A percentile compares a stretch with the other conserved stretches of the same genome.
These are phyloP conservation scores for Spergularia bocconei DNA, from an alignment of 148 eudicot species.

Conservation along the genomic window DNA sequence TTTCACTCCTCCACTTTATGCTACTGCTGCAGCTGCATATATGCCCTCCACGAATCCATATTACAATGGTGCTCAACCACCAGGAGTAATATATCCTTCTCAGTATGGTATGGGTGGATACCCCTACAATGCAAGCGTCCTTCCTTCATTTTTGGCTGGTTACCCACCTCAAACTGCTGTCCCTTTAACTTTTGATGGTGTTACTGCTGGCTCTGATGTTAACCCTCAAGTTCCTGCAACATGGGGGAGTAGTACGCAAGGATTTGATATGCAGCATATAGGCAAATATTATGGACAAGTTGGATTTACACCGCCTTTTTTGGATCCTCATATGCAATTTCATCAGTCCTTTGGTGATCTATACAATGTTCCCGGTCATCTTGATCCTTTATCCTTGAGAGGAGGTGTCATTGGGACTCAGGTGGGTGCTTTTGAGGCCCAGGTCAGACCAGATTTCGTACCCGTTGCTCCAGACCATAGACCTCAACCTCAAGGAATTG, in stretches of 20 bases:
- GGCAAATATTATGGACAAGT: slow-evolving; percentile 51
- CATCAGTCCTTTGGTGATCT: slow-evolving; percentile 48
- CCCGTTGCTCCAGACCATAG: slow-evolving; percentile 39
- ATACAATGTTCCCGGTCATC: slow-evolving; percentile 49
- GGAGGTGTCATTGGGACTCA: slow-evolving; percentile 37
- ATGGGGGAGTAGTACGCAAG: slow-evolving; percentile 49
- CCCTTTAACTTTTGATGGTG: slow-evolving; percentile 52
- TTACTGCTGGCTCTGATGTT: slow-evolving; percentile 43
- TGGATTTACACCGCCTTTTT: slow-evolving; percentile 44
- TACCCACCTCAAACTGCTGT: slow-evolving; percentile 49
- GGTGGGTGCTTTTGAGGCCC: slow-evolving; percentile 37
- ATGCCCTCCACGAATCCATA: slow-evolving; percentile 61
- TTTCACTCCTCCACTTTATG: slow-evolving; percentile 60
- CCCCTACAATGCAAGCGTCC: slow-evolving; percentile 39
- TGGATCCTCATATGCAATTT: slow-evolving; percentile 53
- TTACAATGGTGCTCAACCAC: slow-evolving; percentile 48
- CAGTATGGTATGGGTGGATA: slow-evolving; percentile 66
- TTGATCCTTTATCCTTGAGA: slow-evolving; percentile 43
- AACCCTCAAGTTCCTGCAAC: slow-evolving; percentile 42
- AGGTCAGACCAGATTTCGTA: slow-evolving; percentile 32
- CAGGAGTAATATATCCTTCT: slow-evolving; percentile 54
- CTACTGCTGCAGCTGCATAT: slow-evolving; percentile 52
- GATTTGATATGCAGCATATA: slow-evolving; percentile 45
- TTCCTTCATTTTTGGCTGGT: slow-evolving; percentile 64
- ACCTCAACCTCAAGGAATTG: slow-evolving; percentile 41